Evolutionary conservation across 73 alveolate genomes (phyloP), one percentile per base, ranked within the genome.

Genomic region (Paramecium pentaurelia): DNA sequence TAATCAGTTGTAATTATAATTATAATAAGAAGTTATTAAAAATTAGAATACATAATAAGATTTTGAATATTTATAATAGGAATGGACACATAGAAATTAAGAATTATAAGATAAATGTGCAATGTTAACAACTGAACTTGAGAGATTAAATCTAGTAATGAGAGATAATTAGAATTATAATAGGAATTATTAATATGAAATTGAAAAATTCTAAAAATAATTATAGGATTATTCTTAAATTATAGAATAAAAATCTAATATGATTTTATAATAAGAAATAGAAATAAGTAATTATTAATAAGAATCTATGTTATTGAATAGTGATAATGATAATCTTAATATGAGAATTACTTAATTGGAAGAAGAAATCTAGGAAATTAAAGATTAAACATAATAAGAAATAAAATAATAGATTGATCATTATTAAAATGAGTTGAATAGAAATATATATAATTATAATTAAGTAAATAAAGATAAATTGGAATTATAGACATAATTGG

Each of bases 41-140:
- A 54, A 54, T 54, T 8, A 54, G n/a, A 28, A 27, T 20, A 44
- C 28, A 10, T 6, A 80, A 80, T 42, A 75, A 8, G 8, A 73
- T 16, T 77, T 34, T 12, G 71, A 77, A 47, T 47, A 77, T 77
- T 77, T 22, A 18, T 44, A 77, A 77, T 38, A 22, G 27, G 37
- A 42, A 80, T 32, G 77, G 88, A n/a, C 7, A n/a, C n/a, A 64
- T 27, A 34, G 45, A 64, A 64, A 34, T 64, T 64, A 22, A 8
- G 88, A 75, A 11, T 37, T 36, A 18, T 36, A 80, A 28, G 47
- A 80, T 27, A 22, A 80, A 18, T 49, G 47, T 44, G 75, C 77
- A 2, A 45, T 80, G 91, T 47, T 80, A 80, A 80, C 77, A n/a
- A 80, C 91, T 20, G 91, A 80, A 20, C 37, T 80, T 10, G 91